phyloP scores from a whole-genome alignment of 805 yeast species.

The Blastobotrys terrestris region DNA sequence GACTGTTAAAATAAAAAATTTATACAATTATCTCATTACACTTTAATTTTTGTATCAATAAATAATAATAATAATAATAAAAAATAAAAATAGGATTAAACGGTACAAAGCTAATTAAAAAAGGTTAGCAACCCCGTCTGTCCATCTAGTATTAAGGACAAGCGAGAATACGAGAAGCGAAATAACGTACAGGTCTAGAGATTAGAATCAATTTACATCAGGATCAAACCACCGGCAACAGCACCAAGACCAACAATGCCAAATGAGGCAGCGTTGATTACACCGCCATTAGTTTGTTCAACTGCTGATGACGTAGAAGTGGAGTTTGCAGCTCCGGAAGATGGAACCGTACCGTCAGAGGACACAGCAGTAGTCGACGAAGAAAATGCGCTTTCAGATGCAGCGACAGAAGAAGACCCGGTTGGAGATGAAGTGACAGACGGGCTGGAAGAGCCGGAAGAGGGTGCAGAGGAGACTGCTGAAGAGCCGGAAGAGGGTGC shows the following conservation, averaged over 20 bases:
- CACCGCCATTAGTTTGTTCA: constrained; percentile 6
- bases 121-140: too few species aligned
- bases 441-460: constrained; percentile 1
- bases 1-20: too few species aligned
- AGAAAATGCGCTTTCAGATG: constrained; percentile 6
- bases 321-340: constrained; percentile 3
- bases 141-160: background rate
- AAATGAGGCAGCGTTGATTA: background rate
- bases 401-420: constrained; percentile 14
- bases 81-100: too few species aligned
- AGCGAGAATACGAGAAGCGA: background rate
- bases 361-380: constrained; percentile 6
- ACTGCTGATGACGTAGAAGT: constrained; percentile 5
- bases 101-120: too few species aligned
- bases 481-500: constrained; percentile 12
- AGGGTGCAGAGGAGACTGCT: constrained; percentile 9
- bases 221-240: constrained; percentile 2
- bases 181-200: background rate
- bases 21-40: too few species aligned
- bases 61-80: too few species aligned
- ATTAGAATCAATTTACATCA: background rate
- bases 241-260: background rate
- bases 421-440: constrained; percentile 16
- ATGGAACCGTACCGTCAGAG: constrained; percentile 4
- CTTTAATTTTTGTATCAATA: too few species aligned